Percentiles rank a stretch among this genome's conserved stretches.
phyloP scores from a whole-genome alignment of 257 asterid species.

The Solanum piurae region DNA sequence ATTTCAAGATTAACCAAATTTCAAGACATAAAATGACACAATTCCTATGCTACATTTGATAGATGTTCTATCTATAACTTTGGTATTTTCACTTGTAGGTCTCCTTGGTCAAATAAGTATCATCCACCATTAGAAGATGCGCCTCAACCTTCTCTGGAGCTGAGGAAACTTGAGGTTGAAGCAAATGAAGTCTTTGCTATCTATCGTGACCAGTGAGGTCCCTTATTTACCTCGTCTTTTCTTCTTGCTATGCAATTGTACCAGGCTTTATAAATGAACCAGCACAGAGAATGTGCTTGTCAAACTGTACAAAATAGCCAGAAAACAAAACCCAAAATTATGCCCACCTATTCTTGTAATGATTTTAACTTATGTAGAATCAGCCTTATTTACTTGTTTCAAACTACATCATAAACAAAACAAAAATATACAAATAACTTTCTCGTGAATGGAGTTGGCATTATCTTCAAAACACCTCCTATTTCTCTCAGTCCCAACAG shows the following conservation, averaged over 20 bases:
- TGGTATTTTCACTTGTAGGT: slow-evolving; percentile 33
- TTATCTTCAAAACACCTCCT: neutral
- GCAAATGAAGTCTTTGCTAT: slow-evolving; percentile 88
- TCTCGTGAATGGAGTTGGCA: neutral
- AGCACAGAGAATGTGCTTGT: neutral
- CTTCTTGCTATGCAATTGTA: slow-evolving; percentile 1
- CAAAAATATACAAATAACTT: neutral
- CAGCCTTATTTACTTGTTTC: neutral
- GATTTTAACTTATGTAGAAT: neutral
- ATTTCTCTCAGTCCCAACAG: neutral
- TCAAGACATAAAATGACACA: neutral
- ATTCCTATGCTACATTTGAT: neutral
- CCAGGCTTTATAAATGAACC: neutral
- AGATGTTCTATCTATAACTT: neutral
- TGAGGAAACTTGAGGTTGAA: slow-evolving; percentile 94
- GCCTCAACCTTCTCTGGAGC: slow-evolving; percentile 64
- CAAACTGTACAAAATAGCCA: neutral
- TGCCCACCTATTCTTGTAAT: neutral
- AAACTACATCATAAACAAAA: neutral
- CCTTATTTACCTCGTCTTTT: slow-evolving; percentile 64
- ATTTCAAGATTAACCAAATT: neutral
- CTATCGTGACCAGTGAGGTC: slow-evolving; percentile 99
- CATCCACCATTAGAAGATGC: slow-evolving; percentile 85
- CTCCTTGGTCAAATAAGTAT: slow-evolving; percentile 92
- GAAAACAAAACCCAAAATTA: neutral